Conservation (phyloP, 2,329 filamentous ascomycete genomes). For the Trematosphaeria pertusa region DNA sequence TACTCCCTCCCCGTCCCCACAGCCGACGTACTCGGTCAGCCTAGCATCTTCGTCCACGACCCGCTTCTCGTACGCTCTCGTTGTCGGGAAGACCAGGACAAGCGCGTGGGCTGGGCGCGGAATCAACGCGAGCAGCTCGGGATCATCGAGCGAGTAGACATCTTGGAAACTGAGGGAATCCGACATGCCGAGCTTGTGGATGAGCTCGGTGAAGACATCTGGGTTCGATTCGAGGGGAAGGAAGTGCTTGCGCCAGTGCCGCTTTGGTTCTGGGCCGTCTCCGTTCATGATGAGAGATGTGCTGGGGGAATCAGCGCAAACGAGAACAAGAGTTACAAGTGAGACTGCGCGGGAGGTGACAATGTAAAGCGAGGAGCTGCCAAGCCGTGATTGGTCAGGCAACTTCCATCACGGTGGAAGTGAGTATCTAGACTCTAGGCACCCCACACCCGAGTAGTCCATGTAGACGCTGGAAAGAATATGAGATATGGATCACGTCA, state of each 20-base stretch:
- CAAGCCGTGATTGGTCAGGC: too few species aligned
- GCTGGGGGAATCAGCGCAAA: too few species aligned
- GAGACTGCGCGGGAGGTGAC: too few species aligned
- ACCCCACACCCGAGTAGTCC: too few species aligned
- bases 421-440: too few species aligned
- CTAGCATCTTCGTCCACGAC: constrained; percentile 74
- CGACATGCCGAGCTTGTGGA: constrained; percentile 83
- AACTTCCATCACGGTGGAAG: too few species aligned
- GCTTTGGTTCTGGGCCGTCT: background rate
- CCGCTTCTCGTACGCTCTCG: constrained; percentile 75
- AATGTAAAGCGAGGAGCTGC: too few species aligned
- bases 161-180: constrained; percentile 77
- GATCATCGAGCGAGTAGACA: constrained; percentile 84
- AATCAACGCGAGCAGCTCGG: constrained; percentile 79
- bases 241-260: constrained; percentile 31
- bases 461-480: too few species aligned
- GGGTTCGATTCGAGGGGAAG: constrained; percentile 72
- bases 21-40: constrained; percentile 66
- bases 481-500: too few species aligned
- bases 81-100: constrained; percentile 90
- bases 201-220: constrained; percentile 82
- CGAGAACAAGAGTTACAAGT: too few species aligned
- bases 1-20: constrained; percentile 72
- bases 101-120: constrained; percentile 85
- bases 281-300: too few species aligned